phyloP scores from a whole-genome alignment of 1,284 basidiomycete genomes.

The Sanghuangporus baumii region DNA sequence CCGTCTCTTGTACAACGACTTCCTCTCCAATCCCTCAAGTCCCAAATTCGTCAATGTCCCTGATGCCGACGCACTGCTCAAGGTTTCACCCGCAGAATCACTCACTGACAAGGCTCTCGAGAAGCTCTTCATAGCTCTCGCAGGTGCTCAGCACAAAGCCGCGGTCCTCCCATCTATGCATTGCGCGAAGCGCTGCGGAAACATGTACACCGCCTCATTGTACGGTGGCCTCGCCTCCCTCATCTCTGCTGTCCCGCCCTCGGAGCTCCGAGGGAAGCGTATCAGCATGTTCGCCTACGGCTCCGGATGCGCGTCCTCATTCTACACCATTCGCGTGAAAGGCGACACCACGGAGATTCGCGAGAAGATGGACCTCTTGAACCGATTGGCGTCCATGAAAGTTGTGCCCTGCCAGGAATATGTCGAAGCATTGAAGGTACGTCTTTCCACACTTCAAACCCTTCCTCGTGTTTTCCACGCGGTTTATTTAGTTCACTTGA shows the following conservation, averaged over 20 bases:
- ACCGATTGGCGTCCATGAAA: constrained; percentile 80
- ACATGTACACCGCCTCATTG: constrained; percentile 99
- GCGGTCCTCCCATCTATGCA: constrained; percentile 76
- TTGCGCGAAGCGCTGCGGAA: constrained; percentile 85
- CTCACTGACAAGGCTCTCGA: constrained; percentile 93
- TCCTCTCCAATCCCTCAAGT: constrained; percentile 70
- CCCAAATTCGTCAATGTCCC: constrained; percentile 73
- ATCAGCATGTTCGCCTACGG: constrained; percentile 94
- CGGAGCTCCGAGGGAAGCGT: constrained; percentile 71
- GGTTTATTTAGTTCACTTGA: constrained; percentile 6
- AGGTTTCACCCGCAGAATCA: constrained; percentile 64
- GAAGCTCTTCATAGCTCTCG: constrained; percentile 81
- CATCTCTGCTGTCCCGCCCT: constrained; percentile 62
- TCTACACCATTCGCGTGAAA: constrained; percentile 84
- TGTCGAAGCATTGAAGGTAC: constrained; percentile 68
- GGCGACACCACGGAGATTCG: constrained; percentile 81
- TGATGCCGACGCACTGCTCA: constrained; percentile 62
- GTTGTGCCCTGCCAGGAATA: constrained; percentile 89
- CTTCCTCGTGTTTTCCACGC: not conserved
- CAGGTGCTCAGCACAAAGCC: constrained; percentile 66
- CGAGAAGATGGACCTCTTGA: constrained; percentile 74
- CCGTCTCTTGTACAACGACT: constrained; percentile 92
- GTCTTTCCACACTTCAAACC: constrained; percentile 20
- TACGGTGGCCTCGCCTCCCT: constrained; percentile 91
- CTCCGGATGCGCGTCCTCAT: constrained; percentile 85